Conservation (phyloP, 1,284 basidiomycete genomes). For the Marasmius sp. region DNA sequence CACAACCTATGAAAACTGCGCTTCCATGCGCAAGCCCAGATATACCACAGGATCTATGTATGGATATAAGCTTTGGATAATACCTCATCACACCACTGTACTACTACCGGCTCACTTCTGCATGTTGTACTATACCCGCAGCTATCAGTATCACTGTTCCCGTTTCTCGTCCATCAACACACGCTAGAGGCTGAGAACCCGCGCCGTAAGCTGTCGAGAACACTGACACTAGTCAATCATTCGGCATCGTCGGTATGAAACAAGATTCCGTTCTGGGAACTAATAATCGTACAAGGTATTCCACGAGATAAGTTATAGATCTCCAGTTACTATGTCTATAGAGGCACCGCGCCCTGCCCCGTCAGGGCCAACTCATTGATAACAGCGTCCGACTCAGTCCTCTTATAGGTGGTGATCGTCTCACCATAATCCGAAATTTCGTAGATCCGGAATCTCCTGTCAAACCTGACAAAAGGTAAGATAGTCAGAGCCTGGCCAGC, state of each 20-base stretch:
- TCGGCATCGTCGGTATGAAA: no score
- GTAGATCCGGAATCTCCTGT: constrained; percentile 87
- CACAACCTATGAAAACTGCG: not conserved
- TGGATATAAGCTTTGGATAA: not conserved
- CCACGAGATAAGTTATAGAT: no score
- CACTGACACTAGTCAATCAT: no score
- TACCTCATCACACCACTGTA: not conserved
- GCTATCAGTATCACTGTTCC: not conserved
- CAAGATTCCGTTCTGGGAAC: no score
- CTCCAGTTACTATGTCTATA: constrained; percentile 14
- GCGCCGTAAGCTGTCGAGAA: not conserved
- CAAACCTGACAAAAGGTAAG: constrained; percentile 53
- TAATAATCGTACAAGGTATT: no score
- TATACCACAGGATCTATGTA: not conserved
- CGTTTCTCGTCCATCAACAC: not conserved
- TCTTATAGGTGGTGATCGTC: constrained; percentile 86
- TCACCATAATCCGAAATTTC: constrained; percentile 87
- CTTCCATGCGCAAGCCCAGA: not conserved
- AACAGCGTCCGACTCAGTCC: constrained; percentile 73
- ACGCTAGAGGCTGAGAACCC: not conserved
- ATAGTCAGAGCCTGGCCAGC: not conserved
- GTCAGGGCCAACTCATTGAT: constrained; percentile 65
- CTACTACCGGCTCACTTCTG: not conserved
- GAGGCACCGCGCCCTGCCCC: constrained; percentile 46
- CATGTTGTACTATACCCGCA: not conserved